phyloP scores from a whole-genome alignment of 2,329 filamentous ascomycete species.

The Ascochyta fabae region DNA sequence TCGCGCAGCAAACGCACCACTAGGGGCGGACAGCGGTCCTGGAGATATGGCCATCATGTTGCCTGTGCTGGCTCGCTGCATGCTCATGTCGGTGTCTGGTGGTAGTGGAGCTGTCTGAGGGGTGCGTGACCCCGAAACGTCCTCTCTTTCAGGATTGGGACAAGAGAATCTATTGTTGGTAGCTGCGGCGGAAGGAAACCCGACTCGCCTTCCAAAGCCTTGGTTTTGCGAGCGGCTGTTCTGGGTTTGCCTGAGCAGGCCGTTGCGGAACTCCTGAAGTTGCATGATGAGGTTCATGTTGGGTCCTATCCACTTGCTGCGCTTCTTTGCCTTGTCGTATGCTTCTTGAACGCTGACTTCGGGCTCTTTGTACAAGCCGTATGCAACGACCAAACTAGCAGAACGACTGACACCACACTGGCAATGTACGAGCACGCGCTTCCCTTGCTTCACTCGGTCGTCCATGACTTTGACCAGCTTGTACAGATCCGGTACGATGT shows the following conservation, averaged over 20 bases:
- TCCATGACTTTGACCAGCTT: slow-evolving; percentile 78
- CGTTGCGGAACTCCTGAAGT: slow-evolving; percentile 74
- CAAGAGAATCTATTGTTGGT: slow-evolving; percentile 38
- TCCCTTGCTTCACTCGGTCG: slow-evolving; percentile 71
- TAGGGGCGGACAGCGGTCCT: slow-evolving; percentile 50
- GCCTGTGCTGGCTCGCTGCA: slow-evolving; percentile 53
- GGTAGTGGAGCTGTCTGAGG: slow-evolving; percentile 49
- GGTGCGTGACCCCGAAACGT: slow-evolving; percentile 41
- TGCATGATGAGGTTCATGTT: slow-evolving; percentile 95
- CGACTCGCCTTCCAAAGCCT: slow-evolving; percentile 42
- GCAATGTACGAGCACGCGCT: slow-evolving; percentile 82
- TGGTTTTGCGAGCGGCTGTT: slow-evolving; percentile 39
- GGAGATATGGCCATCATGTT: slow-evolving; percentile 53
- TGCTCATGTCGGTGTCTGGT: slow-evolving; percentile 56
- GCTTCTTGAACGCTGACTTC: slow-evolving; percentile 80
- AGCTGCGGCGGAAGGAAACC: slow-evolving; percentile 34
- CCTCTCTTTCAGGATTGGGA: slow-evolving; percentile 40
- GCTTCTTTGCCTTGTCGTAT: slow-evolving; percentile 79
- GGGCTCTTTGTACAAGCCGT: slow-evolving; percentile 80
- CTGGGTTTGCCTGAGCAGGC: slow-evolving; percentile 49
- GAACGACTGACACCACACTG: slow-evolving; percentile 87
- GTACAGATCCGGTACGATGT: slow-evolving; percentile 80
- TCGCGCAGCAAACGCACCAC: slow-evolving; percentile 44
- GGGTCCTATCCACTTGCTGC: slow-evolving; percentile 86
- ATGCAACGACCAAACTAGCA: slow-evolving; percentile 84